Conservation (phyloP, 495 filamentous ascomycete species). For the Cercophora samala region DNA sequence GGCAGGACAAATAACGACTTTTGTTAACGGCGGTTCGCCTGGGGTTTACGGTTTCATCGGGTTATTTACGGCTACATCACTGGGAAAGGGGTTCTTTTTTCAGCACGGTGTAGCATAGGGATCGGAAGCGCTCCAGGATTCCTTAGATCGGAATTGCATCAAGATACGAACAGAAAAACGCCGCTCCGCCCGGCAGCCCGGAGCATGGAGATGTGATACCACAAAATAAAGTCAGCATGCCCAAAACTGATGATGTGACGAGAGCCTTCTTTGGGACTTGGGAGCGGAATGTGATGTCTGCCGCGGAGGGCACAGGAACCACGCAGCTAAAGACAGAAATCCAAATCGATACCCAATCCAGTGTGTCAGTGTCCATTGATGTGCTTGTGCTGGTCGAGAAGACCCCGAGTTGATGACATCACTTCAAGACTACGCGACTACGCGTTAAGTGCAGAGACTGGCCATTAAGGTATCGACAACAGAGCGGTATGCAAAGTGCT, state of each 20-base stretch:
- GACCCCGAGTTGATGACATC: not conserved
- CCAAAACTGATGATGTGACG: not conserved
- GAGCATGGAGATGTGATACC: slow-evolving; percentile 22
- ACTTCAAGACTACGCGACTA: not conserved
- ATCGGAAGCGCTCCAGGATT: slow-evolving; percentile 42
- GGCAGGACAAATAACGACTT: slow-evolving; percentile 26
- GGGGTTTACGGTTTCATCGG: slow-evolving; percentile 34
- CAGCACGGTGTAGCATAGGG: slow-evolving; percentile 38
- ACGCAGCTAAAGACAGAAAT: not conserved
- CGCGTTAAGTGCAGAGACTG: not conserved
- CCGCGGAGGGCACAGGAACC: not conserved
- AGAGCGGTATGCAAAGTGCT: not conserved
- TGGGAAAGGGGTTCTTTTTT: slow-evolving; percentile 32
- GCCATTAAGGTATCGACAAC: not conserved
- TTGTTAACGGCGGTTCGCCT: slow-evolving; percentile 32
- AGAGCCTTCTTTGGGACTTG: not conserved
- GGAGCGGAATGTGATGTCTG: not conserved
- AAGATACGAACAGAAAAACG: slow-evolving; percentile 29
- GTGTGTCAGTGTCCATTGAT: not conserved
- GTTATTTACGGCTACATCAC: slow-evolving; percentile 30
- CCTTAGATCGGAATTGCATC: slow-evolving; percentile 38
- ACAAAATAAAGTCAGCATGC: slow-evolving; percentile 5
- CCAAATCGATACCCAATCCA: not conserved
- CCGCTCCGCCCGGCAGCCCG: slow-evolving; percentile 18
- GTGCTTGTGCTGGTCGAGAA: not conserved